Evolutionary conservation across 176 grass and related monocot genomes (phyloP).

Genomic region (Pharus latifolius): DNA sequence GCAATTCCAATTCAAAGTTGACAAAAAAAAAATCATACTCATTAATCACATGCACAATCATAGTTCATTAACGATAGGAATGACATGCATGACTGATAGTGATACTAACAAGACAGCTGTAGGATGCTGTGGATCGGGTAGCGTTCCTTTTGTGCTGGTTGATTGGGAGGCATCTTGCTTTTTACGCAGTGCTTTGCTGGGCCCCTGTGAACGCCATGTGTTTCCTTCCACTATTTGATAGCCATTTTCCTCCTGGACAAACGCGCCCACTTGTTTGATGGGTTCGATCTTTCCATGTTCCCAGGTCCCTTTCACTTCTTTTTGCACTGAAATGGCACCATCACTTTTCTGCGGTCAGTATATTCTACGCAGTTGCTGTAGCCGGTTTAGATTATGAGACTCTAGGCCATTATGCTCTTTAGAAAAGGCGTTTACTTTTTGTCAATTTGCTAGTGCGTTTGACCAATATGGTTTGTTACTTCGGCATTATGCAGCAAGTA

Average conservation of each 20-base stretch:
- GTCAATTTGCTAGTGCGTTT: not conserved
- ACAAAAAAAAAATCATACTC: not conserved
- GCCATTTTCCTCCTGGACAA: slow-evolving; percentile 15
- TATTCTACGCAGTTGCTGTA: slow-evolving; percentile 24
- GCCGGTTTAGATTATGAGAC: not conserved
- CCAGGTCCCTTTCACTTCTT: slow-evolving; percentile 12
- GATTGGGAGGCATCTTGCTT: slow-evolving; percentile 25
- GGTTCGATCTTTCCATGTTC: slow-evolving; percentile 26
- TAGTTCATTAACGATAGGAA: not conserved
- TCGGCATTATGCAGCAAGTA: too few relatives aligned
- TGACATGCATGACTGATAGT: not conserved
- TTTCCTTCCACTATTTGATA: not conserved
- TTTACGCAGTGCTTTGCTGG: slow-evolving; percentile 13
- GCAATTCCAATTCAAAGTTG: slow-evolving; percentile 8
- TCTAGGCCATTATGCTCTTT: not conserved
- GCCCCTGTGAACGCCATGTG: slow-evolving; percentile 4
- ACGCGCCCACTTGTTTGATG: not conserved
- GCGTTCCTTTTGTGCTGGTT: slow-evolving; percentile 5
- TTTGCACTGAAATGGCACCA: slow-evolving; percentile 10
- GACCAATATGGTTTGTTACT: not conserved
- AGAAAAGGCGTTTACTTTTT: not conserved
- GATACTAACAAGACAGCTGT: not conserved
- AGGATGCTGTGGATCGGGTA: not conserved
- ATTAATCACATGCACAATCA: slow-evolving; percentile 1
- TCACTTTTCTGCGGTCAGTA: slow-evolving; percentile 10